phyloP scores from a whole-genome alignment of 1,139 yeast genomes.

The Pichia norvegensis region DNA sequence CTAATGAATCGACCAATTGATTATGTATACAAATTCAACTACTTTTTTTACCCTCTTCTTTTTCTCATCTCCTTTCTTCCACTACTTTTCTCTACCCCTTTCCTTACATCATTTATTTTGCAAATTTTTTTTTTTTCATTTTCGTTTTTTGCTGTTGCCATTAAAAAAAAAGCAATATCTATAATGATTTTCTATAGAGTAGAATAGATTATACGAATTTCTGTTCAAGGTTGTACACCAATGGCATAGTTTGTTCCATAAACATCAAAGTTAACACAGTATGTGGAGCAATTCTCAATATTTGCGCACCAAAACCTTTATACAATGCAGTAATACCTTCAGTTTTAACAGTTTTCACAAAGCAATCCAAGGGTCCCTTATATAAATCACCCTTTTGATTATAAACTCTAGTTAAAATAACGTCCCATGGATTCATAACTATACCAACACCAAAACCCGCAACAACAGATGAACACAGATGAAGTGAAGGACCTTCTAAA shows the following conservation, averaged over 20 bases:
- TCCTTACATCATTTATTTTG: no score
- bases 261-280: constrained; percentile 84
- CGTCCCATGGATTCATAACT: constrained; percentile 98
- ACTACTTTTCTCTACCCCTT: no score
- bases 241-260: constrained; percentile 88
- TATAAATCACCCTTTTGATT: constrained; percentile 88
- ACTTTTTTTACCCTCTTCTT: background rate
- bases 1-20: background rate
- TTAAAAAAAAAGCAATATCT: background rate
- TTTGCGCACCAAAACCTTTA: constrained; percentile 91
- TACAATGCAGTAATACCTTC: constrained; percentile 89
- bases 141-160: background rate
- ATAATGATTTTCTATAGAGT: background rate
- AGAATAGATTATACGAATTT: constrained; percentile 1
- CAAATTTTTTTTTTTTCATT: background rate
- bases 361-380: constrained; percentile 82
- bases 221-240: constrained; percentile 39
- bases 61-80: background rate
- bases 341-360: constrained; percentile 64
- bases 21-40: background rate
- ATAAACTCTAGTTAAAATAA: constrained; percentile 84
- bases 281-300: constrained; percentile 90
- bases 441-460: constrained; percentile 91
- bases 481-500: constrained; percentile 57
- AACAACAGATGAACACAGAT: constrained; percentile 64